A percentile compares a stretch with the other conserved stretches of the same genome.
Evolutionary conservation across 805 yeast species (phyloP).

Genomic region (Dipodascus albidus): DNA sequence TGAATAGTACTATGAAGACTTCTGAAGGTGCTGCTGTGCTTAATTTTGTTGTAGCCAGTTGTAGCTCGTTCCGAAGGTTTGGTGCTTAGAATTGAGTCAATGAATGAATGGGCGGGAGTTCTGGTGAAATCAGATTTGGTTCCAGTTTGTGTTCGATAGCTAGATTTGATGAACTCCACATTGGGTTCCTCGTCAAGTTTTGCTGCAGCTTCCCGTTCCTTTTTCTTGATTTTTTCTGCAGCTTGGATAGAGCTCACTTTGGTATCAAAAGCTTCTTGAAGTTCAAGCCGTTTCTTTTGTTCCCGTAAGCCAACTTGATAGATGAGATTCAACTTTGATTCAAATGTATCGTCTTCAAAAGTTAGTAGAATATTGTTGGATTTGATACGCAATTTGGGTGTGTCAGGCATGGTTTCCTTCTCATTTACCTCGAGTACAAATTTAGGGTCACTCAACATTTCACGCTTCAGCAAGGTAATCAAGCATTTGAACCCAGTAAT

Average conservation of each 20-base stretch:
- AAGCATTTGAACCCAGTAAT: constrained; percentile 56
- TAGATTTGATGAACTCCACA: background rate
- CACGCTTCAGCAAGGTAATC: constrained; percentile 35
- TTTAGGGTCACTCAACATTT: constrained; percentile 15
- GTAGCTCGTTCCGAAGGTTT: background rate
- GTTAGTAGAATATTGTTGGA: constrained; percentile 48
- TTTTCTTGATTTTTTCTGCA: constrained; percentile 7
- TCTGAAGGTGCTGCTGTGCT: background rate
- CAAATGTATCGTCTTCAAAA: constrained; percentile 86
- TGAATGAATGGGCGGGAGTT: background rate
- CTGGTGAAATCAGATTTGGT: background rate
- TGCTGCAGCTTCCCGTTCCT: constrained; percentile 3
- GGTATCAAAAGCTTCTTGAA: constrained; percentile 32
- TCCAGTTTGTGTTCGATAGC: background rate
- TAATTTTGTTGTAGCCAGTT: background rate
- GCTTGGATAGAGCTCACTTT: constrained; percentile 18
- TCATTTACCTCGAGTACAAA: constrained; percentile 19
- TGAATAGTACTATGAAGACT: background rate
- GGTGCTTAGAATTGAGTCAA: background rate
- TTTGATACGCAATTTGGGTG: constrained; percentile 39
- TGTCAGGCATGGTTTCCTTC: constrained; percentile 18
- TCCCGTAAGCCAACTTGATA: constrained; percentile 46
- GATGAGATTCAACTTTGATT: constrained; percentile 53
- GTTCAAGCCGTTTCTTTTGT: constrained; percentile 49
- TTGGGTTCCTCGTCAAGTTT: constrained; percentile 1